Conservation (phyloP, 2,329 filamentous ascomycete species). For the Trichoderma brevicompactum region DNA sequence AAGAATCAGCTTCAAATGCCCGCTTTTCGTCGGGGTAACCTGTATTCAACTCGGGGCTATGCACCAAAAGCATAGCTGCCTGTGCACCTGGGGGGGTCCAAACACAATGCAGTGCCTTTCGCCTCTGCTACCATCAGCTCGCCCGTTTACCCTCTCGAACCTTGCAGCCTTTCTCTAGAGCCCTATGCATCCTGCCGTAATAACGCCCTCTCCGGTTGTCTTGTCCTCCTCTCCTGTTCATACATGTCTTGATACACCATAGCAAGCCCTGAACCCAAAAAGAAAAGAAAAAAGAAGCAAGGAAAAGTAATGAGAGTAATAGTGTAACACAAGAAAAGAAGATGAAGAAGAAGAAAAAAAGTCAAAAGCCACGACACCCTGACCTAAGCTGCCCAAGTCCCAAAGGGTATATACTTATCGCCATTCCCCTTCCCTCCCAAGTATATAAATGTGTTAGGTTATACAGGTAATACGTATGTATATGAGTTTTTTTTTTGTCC, state of each 20-base stretch:
- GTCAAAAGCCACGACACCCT: conserved; percentile 21
- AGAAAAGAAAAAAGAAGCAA: conserved; percentile 23
- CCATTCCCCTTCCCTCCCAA: conserved; percentile 18
- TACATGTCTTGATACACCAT: conserved; percentile 26
- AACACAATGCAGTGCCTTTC: conserved; percentile 9
- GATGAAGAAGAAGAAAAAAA: conserved; percentile 10
- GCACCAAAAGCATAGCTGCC: conserved; percentile 17
- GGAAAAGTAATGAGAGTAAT: conserved; percentile 22
- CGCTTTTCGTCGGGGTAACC: conserved; percentile 25
- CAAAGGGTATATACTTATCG: conserved; percentile 28
- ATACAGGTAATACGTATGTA: conserved; percentile 28
- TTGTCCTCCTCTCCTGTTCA: conserved; percentile 22
- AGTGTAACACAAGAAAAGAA: conserved; percentile 20
- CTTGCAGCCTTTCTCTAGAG: conserved; percentile 25
- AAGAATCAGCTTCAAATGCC: conserved; percentile 16
- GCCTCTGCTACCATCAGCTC: conserved; percentile 10
- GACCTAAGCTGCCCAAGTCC: conserved; percentile 24
- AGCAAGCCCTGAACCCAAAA: conserved; percentile 13
- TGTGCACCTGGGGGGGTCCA: conserved; percentile 6
- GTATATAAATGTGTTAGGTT: conserved; percentile 28
- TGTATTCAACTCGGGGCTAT: conserved; percentile 27
- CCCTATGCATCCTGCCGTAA: conserved; percentile 14
- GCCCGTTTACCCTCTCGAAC: conserved; percentile 19
- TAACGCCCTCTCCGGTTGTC: conserved; percentile 20
- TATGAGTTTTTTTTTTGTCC: conserved; percentile 4